phyloP scores from a whole-genome alignment of 1,139 yeast genomes.

The Suhomyces bokatorum region DNA sequence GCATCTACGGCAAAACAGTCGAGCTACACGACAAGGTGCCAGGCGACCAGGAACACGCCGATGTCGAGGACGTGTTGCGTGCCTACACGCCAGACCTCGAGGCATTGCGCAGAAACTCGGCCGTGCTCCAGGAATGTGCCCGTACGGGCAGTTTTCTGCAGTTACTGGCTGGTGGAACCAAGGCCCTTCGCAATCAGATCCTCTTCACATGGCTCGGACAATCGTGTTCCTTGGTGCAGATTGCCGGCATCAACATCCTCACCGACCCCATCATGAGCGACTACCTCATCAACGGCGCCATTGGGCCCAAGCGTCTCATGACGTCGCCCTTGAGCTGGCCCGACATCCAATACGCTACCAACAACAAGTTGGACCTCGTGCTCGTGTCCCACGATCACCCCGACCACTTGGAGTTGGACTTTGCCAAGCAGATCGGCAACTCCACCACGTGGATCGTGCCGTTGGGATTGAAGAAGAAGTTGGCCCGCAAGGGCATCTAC shows the following conservation, averaged over 20 bases:
- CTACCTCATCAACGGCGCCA: constrained; percentile 56
- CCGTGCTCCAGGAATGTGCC: constrained; percentile 32
- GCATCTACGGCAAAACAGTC: constrained; percentile 62
- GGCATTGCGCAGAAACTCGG: constrained; percentile 35
- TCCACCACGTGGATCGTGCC: constrained; percentile 83
- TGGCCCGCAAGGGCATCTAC: constrained; percentile 57
- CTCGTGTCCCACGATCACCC: constrained; percentile 94
- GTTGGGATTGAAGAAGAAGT: constrained; percentile 62
- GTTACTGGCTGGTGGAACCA: constrained; percentile 18
- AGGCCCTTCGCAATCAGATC: constrained; percentile 44
- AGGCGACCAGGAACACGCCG: constrained; percentile 43
- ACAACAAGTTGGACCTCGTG: constrained; percentile 59
- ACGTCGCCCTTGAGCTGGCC: constrained; percentile 66
- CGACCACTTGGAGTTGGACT: constrained; percentile 76
- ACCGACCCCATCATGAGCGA: constrained; percentile 85
- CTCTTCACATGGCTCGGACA: constrained; percentile 93
- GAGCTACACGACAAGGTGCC: constrained; percentile 46
- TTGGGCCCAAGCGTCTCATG: constrained; percentile 83
- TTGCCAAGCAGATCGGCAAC: constrained; percentile 60
- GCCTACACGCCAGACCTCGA: constrained; percentile 58
- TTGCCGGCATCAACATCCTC: constrained; percentile 69
- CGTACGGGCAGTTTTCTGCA: constrained; percentile 21
- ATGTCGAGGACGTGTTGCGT: constrained; percentile 58
- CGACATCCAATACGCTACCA: constrained; percentile 56
- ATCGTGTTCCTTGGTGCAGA: constrained; percentile 74